phyloP scores from a whole-genome alignment of 306 rosid species.

The Vigna hirtella region DNA sequence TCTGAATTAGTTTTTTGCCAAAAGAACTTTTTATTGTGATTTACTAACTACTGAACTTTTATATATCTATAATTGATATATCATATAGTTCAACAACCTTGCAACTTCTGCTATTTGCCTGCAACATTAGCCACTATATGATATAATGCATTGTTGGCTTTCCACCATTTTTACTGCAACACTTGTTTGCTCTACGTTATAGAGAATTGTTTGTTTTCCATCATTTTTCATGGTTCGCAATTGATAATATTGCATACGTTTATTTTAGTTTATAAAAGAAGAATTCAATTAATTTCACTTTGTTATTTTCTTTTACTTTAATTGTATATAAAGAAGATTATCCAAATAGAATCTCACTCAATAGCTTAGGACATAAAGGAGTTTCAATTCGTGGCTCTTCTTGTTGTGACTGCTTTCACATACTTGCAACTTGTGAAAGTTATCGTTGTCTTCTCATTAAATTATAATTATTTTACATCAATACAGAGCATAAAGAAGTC shows the following conservation, averaged over 20 bases:
- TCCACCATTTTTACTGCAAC: neutral
- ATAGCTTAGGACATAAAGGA: neutral
- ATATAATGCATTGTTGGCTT: neutral
- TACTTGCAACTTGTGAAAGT: neutral
- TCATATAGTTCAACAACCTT: neutral
- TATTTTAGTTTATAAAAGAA: too few species aligned
- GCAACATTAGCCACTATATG: neutral
- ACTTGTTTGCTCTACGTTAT: too few species aligned
- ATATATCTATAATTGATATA: too few species aligned
- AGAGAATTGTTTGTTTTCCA: neutral
- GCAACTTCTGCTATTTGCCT: neutral
- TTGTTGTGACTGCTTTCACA: conserved; percentile 5
- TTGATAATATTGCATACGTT: neutral
- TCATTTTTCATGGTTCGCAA: too few species aligned
- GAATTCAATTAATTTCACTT: too few species aligned
- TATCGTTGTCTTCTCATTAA: neutral
- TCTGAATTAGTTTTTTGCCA: neutral
- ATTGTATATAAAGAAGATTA: neutral
- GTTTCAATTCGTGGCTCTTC: neutral
- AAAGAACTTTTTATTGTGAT: too few species aligned
- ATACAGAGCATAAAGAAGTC: conserved; percentile 87
- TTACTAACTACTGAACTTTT: neutral
- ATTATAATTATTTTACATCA: conserved; percentile 38
- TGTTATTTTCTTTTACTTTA: too few species aligned
- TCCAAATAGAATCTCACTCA: neutral